Percentiles rank a stretch among this genome's conserved stretches.
These are phyloP conservation scores for Penicillium nordicum DNA, from an alignment of 2,329 filamentous ascomycete species.

Conservation along the genomic window DNA sequence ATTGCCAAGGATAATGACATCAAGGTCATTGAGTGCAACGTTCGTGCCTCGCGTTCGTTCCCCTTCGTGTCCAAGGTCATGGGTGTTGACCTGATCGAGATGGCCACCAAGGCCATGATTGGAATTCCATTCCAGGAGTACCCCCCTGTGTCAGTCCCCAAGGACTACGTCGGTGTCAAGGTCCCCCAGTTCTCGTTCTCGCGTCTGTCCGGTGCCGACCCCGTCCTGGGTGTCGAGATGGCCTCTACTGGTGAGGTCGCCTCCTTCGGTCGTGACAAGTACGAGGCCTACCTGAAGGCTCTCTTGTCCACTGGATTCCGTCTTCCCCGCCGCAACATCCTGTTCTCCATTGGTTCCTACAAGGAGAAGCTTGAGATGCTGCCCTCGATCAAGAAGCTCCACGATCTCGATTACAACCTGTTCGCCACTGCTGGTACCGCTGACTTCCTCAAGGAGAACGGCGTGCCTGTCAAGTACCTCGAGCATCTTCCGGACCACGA, in stretches of 20 bases:
- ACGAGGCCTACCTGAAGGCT: constrained; percentile 96
- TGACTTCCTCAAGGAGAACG: constrained; percentile 92
- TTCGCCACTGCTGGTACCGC: constrained; percentile 96
- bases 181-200: constrained; percentile 99
- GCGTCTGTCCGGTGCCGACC: constrained; percentile 89
- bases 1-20: constrained; percentile 99
- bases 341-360: constrained; percentile 92
- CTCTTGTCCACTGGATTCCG: constrained; percentile 94
- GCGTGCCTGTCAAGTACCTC: constrained; percentile 86
- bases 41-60: constrained; percentile 92
- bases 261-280: constrained; percentile 92
- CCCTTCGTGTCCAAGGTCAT: constrained; percentile 98
- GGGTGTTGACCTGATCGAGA: constrained; percentile 95
- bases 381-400: constrained; percentile 82
- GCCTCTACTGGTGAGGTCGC: constrained; percentile 97
- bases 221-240: constrained; percentile 97
- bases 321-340: constrained; percentile 89
- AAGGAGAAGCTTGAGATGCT: constrained; percentile 99
- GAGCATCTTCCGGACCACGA: constrained; percentile 72
- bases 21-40: constrained; percentile 99
- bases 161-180: constrained; percentile 91
- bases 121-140: constrained; percentile 78
- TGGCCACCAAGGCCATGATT: constrained; percentile 97
- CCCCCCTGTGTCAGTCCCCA: constrained; percentile 69
- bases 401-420: constrained; percentile 88